A percentile compares a stretch with the other conserved stretches of the same genome.
Conservation (phyloP, 208 protist species). For the Borovskyia barvae region DNA sequence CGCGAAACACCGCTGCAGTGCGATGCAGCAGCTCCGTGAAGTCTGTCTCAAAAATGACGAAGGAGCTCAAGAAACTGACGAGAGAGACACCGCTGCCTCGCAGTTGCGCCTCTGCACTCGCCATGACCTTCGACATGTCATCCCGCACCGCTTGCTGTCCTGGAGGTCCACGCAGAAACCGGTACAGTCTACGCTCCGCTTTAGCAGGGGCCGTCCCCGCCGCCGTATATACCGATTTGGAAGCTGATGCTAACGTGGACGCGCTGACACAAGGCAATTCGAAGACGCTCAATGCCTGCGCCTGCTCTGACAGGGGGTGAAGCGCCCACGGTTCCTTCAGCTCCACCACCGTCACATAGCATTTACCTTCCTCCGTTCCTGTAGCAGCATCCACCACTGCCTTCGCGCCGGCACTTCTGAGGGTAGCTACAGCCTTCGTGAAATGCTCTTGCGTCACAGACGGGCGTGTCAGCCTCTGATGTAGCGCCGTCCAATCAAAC, state of each 20-base stretch:
- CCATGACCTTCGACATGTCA: conserved; percentile 42
- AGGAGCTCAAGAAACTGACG: conserved; percentile 44
- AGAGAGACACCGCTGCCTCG: conserved; percentile 23
- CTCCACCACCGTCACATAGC: conserved; percentile 44
- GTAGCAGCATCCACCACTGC: not conserved
- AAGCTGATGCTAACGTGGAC: not conserved
- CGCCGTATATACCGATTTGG: not conserved
- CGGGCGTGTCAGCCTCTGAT: conserved; percentile 30
- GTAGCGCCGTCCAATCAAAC: conserved; percentile 63
- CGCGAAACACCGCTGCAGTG: conserved; percentile 58
- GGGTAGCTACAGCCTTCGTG: not conserved
- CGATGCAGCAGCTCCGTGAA: conserved; percentile 53
- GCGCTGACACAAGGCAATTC: conserved; percentile 3
- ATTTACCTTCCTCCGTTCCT: not conserved
- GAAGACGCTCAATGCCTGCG: conserved; percentile 47
- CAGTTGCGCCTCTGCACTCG: conserved; percentile 38
- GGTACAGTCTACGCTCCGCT: conserved; percentile 22
- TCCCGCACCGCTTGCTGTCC: conserved; percentile 44
- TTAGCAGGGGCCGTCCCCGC: not conserved
- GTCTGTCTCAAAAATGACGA: conserved; percentile 39
- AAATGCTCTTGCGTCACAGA: not conserved
- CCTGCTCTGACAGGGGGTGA: conserved; percentile 50
- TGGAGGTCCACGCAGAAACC: conserved; percentile 48
- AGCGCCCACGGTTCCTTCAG: conserved; percentile 45
- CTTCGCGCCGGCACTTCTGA: conserved; percentile 2